Conservation (phyloP, 768 basidiomycete species). For the Tulasnella sp. region DNA sequence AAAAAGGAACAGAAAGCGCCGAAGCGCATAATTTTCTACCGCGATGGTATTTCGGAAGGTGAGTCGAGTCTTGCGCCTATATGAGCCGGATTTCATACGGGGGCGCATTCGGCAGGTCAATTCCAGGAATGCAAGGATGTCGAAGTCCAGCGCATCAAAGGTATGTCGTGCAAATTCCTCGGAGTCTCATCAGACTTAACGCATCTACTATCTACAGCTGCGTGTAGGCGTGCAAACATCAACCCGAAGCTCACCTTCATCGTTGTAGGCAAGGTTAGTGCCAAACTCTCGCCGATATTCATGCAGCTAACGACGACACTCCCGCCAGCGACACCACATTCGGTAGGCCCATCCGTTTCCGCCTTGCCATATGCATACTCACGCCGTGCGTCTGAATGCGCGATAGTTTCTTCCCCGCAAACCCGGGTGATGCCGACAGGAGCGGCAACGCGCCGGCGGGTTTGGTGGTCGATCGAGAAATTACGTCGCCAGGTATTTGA, state of each 20-base stretch:
- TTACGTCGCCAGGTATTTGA: neutral
- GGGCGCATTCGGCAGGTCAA: neutral
- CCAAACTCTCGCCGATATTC: neutral
- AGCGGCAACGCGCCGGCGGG: slow-evolving; percentile 11
- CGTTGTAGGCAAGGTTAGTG: neutral
- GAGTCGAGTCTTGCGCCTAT: neutral
- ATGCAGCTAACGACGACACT: neutral
- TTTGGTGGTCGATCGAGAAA: slow-evolving; percentile 1
- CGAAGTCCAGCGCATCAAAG: neutral
- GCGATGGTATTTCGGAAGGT: slow-evolving; percentile 17
- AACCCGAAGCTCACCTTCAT: slow-evolving; percentile 3
- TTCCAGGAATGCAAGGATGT: neutral
- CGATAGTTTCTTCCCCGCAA: slow-evolving; percentile 5
- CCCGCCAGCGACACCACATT: neutral
- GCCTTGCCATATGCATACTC: too few relatives aligned
- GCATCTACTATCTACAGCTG: too few relatives aligned
- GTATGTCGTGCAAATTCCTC: too few relatives aligned
- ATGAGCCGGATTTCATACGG: neutral
- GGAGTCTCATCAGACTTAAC: too few relatives aligned
- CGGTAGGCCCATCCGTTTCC: neutral
- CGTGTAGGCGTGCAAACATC: neutral
- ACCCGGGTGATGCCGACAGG: neutral
- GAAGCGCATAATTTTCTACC: slow-evolving; percentile 13
- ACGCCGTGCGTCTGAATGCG: too few relatives aligned
- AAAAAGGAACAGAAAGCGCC: slow-evolving; percentile 4